These are phyloP conservation scores for Hansfordia pulvinata DNA, from an alignment of 2,329 filamentous ascomycete species.

Conservation along the genomic window DNA sequence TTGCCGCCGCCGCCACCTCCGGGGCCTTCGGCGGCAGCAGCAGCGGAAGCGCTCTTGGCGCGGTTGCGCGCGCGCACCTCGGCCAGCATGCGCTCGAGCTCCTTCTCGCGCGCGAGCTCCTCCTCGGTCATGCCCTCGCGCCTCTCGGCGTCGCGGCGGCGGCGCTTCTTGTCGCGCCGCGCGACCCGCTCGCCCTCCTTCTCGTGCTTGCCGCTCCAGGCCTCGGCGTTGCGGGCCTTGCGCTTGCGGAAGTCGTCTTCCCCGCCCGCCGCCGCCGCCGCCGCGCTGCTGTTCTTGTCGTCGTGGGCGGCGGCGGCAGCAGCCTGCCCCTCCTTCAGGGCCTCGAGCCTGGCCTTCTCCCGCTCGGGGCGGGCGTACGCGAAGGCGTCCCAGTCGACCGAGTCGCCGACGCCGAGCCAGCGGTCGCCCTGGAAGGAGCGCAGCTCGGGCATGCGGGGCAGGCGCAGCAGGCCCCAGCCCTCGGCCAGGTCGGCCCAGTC, in stretches of 20 bases:
- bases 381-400: conserved; percentile 54
- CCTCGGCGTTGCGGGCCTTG: conserved; percentile 50
- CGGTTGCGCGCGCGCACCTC: conserved; percentile 47
- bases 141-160: conserved; percentile 49
- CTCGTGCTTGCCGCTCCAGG: conserved; percentile 62
- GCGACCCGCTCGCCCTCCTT: conserved; percentile 47
- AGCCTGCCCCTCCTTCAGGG: conserved; percentile 31
- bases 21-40: conserved; percentile 4
- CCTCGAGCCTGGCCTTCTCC: conserved; percentile 49
- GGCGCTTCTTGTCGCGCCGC: conserved; percentile 50
- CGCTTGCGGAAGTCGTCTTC: no score
- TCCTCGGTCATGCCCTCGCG: conserved; percentile 55
- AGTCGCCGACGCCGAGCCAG: conserved; percentile 36
- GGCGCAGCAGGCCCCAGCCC: conserved; percentile 73
- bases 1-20: conserved; percentile 6
- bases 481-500: conserved; percentile 74
- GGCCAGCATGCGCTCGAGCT: conserved; percentile 50
- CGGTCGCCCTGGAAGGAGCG: conserved; percentile 59
- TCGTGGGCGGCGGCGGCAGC: conserved; percentile 18
- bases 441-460: conserved; percentile 90
- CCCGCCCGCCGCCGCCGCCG: no score
- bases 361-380: conserved; percentile 59
- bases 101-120: conserved; percentile 47
- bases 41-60: conserved; percentile 20
- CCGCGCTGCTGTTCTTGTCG: conserved; percentile 14